These are phyloP conservation scores for Gyromitra esculenta DNA, from an alignment of 2,329 filamentous ascomycete species.

Conservation along the genomic window DNA sequence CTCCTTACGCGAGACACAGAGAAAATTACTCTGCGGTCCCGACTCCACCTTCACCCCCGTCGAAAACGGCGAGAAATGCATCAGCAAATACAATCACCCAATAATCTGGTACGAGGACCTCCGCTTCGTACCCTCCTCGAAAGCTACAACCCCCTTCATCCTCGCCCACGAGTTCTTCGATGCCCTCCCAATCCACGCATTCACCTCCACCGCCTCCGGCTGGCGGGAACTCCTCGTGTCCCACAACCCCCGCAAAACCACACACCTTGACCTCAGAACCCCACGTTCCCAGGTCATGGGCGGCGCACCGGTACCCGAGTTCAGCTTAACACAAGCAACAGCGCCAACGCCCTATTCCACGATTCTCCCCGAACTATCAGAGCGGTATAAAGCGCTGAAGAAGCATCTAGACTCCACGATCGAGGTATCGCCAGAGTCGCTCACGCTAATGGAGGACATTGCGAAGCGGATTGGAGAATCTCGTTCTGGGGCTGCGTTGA, in stretches of 20 bases:
- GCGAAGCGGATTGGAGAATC: slow-evolving; percentile 78
- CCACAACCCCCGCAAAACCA: slow-evolving; percentile 64
- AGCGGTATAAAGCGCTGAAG: slow-evolving; percentile 80
- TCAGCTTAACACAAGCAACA: slow-evolving; percentile 82
- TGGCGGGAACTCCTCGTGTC: slow-evolving; percentile 65
- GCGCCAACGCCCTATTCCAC: slow-evolving; percentile 81
- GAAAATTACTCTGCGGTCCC: slow-evolving; percentile 79
- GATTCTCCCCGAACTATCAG: slow-evolving; percentile 82
- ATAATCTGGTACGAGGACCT: slow-evolving; percentile 88
- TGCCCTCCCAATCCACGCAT: slow-evolving; percentile 93
- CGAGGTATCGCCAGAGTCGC: slow-evolving; percentile 89
- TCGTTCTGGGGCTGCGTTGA: slow-evolving; percentile 82
- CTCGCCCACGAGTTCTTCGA: slow-evolving; percentile 99
- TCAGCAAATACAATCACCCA: slow-evolving; percentile 79
- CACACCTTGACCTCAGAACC: slow-evolving; percentile 68
- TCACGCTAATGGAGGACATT: slow-evolving; percentile 81
- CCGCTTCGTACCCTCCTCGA: slow-evolving; percentile 77
- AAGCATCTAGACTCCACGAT: slow-evolving; percentile 75
- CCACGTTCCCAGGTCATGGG: slow-evolving; percentile 74
- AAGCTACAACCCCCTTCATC: slow-evolving; percentile 84
- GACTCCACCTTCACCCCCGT: slow-evolving; percentile 74
- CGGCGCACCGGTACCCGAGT: slow-evolving; percentile 74
- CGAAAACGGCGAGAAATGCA: slow-evolving; percentile 76
- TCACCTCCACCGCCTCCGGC: slow-evolving; percentile 70
- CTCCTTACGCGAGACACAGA: slow-evolving; percentile 79